Conservation (phyloP, 805 yeast genomes). For the Kuraishia hungarica region DNA sequence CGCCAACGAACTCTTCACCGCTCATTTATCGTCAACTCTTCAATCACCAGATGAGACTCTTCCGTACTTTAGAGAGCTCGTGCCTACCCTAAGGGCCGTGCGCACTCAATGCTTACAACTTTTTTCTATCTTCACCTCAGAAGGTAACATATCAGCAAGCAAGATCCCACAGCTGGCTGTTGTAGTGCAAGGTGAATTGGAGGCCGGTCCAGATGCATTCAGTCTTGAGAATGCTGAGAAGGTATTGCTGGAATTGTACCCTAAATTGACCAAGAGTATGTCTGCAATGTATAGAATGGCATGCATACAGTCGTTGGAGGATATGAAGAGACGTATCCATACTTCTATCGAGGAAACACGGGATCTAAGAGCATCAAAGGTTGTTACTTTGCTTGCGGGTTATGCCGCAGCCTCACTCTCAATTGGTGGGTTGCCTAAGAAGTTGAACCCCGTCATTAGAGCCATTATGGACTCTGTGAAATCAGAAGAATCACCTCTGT, state of each 20-base stretch:
- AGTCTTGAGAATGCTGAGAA: conserved; percentile 69
- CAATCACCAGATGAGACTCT: conserved; percentile 27
- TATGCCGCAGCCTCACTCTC: conserved; percentile 69
- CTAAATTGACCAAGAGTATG: conserved; percentile 53
- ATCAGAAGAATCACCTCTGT: conserved; percentile 51
- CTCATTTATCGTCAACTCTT: conserved; percentile 25
- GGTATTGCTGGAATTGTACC: conserved; percentile 53
- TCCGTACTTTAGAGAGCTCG: conserved; percentile 71
- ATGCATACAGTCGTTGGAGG: conserved; percentile 67
- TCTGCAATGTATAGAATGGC: conserved; percentile 64
- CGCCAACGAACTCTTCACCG: conserved; percentile 6
- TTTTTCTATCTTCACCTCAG: conserved; percentile 67
- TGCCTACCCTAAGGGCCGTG: conserved; percentile 76
- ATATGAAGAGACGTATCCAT: conserved; percentile 60
- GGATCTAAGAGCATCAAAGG: conserved; percentile 38
- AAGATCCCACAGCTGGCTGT: conserved; percentile 80
- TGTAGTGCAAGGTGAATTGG: conserved; percentile 87
- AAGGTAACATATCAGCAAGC: conserved; percentile 61
- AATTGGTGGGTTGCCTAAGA: conserved; percentile 67
- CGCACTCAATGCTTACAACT: conserved; percentile 84
- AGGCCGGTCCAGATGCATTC: conserved; percentile 92
- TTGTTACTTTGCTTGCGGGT: conserved; percentile 57
- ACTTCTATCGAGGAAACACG: conserved; percentile 65
- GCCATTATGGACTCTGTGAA: conserved; percentile 91
- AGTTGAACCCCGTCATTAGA: conserved; percentile 81